phyloP scores from a whole-genome alignment of 371 early-diverging fungal species.

The Rhizopus microsporus region DNA sequence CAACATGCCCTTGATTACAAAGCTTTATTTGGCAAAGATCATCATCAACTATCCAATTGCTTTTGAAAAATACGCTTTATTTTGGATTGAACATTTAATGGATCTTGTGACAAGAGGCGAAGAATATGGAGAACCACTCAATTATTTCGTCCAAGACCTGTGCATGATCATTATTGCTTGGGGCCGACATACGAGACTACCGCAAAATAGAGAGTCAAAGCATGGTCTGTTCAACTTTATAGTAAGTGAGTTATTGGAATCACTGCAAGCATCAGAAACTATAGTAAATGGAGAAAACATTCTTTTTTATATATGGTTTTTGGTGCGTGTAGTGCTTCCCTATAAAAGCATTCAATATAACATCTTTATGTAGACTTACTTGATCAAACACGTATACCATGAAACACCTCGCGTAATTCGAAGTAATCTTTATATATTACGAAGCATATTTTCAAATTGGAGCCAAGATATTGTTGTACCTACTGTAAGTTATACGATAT shows the following conservation, averaged over 20 bases:
- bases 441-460: slow-evolving; percentile 65
- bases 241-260: slow-evolving; percentile 25
- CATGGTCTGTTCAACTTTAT: slow-evolving; percentile 37
- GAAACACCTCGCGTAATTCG: slow-evolving; percentile 40
- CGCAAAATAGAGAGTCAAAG: slow-evolving; percentile 37
- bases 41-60: slow-evolving; percentile 60
- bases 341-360: neutral
- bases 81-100: slow-evolving; percentile 66
- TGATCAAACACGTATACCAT: slow-evolving; percentile 54
- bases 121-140: slow-evolving; percentile 65
- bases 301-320: neutral
- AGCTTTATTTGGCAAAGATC: slow-evolving; percentile 62
- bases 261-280: neutral
- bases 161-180: slow-evolving; percentile 61
- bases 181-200: slow-evolving; percentile 39
- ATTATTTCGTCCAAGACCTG: slow-evolving; percentile 69
- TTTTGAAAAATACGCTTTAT: slow-evolving; percentile 58
- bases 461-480: slow-evolving; percentile 54
- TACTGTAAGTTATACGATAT: slow-evolving; percentile 47
- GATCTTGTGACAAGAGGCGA: slow-evolving; percentile 51
- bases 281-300: neutral
- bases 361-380: slow-evolving; percentile 38
- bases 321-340: too few species aligned
- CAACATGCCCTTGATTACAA: slow-evolving; percentile 46
- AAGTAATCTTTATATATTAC: slow-evolving; percentile 59